Evolutionary conservation across 768 basidiomycete species (phyloP).

Genomic region (Botryobasidium botryosum): DNA sequence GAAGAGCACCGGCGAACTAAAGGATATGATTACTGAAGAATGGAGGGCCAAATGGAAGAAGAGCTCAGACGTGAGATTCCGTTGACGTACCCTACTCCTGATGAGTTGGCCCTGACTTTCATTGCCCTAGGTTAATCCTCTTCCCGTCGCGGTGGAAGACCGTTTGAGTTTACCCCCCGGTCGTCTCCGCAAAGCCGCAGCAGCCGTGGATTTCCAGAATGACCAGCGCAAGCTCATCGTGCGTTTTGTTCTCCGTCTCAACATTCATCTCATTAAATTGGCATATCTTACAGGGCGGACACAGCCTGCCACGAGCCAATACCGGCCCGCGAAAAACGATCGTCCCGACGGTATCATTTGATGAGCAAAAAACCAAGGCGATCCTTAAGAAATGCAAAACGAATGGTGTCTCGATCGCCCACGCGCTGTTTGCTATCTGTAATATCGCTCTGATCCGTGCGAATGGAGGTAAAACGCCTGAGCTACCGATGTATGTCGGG

Average conservation of each 20-base stretch:
- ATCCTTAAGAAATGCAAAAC: constrained; percentile 21
- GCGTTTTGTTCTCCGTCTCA: constrained; percentile 11
- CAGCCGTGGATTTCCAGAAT: constrained; percentile 37
- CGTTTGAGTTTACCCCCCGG: constrained; percentile 25
- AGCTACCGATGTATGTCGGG: constrained; percentile 34
- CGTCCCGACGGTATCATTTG: constrained; percentile 27
- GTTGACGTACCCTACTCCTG: constrained; percentile 3
- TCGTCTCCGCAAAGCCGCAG: constrained; percentile 29
- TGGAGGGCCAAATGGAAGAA: too few species aligned
- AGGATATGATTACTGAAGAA: too few species aligned
- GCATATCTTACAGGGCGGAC: constrained; percentile 38
- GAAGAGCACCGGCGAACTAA: constrained; percentile 10
- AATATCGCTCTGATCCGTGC: constrained; percentile 19
- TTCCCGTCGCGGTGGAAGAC: constrained; percentile 36
- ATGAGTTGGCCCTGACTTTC: too few species aligned
- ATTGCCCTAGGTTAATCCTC: too few species aligned
- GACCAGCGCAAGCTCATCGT: constrained; percentile 42
- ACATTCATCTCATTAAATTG: background rate
- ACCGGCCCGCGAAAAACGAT: constrained; percentile 30
- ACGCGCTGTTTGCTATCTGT: constrained; percentile 23
- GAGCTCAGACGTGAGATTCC: constrained; percentile 18
- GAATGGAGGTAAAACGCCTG: constrained; percentile 22
- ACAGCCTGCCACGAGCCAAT: constrained; percentile 39
- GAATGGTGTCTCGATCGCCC: constrained; percentile 20
- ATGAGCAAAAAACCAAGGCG: background rate